phyloP scores from a whole-genome alignment of 371 early-diverging fungal species.

The Gilbertella persicaria region DNA sequence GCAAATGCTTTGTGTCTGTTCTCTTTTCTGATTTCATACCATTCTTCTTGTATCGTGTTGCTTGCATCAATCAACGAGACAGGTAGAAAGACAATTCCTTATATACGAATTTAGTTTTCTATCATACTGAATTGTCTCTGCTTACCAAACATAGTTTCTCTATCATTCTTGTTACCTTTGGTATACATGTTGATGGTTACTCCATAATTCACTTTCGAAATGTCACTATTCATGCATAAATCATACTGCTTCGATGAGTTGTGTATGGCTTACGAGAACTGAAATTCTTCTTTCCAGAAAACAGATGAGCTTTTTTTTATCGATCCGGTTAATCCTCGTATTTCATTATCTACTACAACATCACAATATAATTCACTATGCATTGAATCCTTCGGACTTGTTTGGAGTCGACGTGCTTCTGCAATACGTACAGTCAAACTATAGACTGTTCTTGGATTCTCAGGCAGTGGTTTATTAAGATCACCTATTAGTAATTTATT shows the following conservation, averaged over 20 bases:
- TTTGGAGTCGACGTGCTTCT: constrained; percentile 49
- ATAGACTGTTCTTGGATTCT: constrained; percentile 12
- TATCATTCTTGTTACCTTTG: constrained; percentile 40
- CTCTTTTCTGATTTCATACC: constrained; percentile 53
- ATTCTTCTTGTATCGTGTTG: constrained; percentile 39
- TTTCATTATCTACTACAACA: constrained; percentile 56
- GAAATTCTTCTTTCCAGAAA: constrained; percentile 52
- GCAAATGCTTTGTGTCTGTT: constrained; percentile 31
- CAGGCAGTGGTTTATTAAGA: neutral
- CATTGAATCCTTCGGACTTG: constrained; percentile 22
- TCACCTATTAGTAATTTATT: neutral
- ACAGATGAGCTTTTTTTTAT: constrained; percentile 34
- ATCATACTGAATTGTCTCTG: neutral
- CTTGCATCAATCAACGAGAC: constrained; percentile 20
- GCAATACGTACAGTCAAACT: constrained; percentile 50
- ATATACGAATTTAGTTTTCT: neutral
- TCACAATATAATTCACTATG: constrained; percentile 44
- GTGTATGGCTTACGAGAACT: constrained; percentile 42
- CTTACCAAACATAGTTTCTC: constrained; percentile 25
- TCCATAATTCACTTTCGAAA: constrained; percentile 43
- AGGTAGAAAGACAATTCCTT: constrained; percentile 30
- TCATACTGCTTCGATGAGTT: no score
- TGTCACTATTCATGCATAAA: constrained; percentile 31
- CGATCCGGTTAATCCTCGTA: constrained; percentile 47
- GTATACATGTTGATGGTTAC: constrained; percentile 47